Conservation (phyloP, 306 rosid species). For the Cucumis hystrix region DNA sequence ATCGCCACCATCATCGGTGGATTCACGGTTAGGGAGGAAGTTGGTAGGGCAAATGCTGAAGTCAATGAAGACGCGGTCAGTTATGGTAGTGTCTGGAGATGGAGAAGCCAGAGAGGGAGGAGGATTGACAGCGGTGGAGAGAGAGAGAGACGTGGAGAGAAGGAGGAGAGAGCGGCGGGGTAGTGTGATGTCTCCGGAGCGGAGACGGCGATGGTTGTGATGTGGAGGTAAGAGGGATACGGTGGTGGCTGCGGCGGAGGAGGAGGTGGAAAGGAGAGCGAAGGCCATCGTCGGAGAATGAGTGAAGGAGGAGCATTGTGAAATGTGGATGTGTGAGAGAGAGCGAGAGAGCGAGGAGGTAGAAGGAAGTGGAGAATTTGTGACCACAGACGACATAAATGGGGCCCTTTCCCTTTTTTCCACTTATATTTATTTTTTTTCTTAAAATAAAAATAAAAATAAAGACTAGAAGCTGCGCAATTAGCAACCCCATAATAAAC, state of each 20-base stretch:
- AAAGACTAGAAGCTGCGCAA: too few relatives aligned
- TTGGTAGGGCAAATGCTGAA: slow-evolving; percentile 74
- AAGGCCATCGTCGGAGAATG: slow-evolving; percentile 34
- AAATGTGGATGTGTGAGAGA: not conserved
- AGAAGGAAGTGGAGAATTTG: not conserved
- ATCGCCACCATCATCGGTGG: slow-evolving; percentile 21
- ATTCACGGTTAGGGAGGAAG: slow-evolving; percentile 43
- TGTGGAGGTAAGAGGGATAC: not conserved
- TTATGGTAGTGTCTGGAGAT: slow-evolving; percentile 50
- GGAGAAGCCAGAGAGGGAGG: slow-evolving; percentile 5
- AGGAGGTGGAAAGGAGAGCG: slow-evolving; percentile 17
- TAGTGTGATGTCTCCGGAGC: not conserved
- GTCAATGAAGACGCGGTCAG: slow-evolving; percentile 86
- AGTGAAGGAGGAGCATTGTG: slow-evolving; percentile 12
- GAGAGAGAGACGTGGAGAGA: slow-evolving; percentile 31
- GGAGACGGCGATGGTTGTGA: slow-evolving; percentile 5
- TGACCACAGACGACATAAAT: not conserved
- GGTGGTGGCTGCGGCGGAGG: slow-evolving; percentile 6
- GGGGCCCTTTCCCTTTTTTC: not conserved
- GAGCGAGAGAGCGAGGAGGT: not conserved
- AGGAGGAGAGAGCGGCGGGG: slow-evolving; percentile 47
- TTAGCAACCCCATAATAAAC: too few relatives aligned
- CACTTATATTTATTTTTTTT: not conserved
- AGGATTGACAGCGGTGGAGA: slow-evolving; percentile 5
- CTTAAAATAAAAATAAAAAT: too few relatives aligned